Percentiles rank a stretch among this genome's conserved stretches.
phyloP scores from a whole-genome alignment of 257 asterid species.

The Parsonsia alboflavescens region DNA sequence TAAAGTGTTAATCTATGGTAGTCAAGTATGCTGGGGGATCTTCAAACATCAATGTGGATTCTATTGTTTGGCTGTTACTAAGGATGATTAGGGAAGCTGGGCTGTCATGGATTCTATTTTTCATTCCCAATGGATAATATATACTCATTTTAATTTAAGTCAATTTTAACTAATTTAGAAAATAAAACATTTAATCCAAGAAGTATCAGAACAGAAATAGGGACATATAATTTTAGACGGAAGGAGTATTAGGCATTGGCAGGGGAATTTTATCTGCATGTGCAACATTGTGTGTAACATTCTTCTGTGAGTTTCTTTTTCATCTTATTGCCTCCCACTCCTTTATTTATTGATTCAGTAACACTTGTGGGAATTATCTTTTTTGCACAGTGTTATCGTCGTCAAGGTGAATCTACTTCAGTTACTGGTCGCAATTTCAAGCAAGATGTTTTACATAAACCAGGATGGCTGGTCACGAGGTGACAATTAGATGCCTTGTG shows the following conservation, averaged over 20 bases:
- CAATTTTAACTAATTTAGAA: no score
- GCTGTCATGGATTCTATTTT: not conserved
- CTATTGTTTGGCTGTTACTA: not conserved
- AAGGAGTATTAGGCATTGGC: not conserved
- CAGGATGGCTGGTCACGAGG: constrained; percentile 88
- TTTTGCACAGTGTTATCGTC: constrained; percentile 77
- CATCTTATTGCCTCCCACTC: not conserved
- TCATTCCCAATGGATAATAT: not conserved
- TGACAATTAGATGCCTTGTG: constrained; percentile 28
- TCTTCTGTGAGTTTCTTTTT: not conserved
- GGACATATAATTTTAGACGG: no score
- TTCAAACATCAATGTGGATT: not conserved
- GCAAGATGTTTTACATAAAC: constrained; percentile 52
- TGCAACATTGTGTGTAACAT: not conserved
- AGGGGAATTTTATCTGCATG: not conserved
- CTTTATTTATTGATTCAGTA: not conserved
- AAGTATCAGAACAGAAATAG: no score
- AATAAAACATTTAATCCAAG: no score
- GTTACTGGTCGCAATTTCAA: constrained; percentile 65
- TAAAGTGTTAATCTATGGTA: not conserved
- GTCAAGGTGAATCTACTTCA: constrained; percentile 83
- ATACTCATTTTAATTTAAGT: no score
- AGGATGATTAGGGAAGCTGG: not conserved
- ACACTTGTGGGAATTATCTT: constrained; percentile 6
- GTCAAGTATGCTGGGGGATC: not conserved